Percentiles rank a stretch among this genome's conserved stretches.
phyloP scores from a whole-genome alignment of 148 eudicot species.

The Spergularia marina region DNA sequence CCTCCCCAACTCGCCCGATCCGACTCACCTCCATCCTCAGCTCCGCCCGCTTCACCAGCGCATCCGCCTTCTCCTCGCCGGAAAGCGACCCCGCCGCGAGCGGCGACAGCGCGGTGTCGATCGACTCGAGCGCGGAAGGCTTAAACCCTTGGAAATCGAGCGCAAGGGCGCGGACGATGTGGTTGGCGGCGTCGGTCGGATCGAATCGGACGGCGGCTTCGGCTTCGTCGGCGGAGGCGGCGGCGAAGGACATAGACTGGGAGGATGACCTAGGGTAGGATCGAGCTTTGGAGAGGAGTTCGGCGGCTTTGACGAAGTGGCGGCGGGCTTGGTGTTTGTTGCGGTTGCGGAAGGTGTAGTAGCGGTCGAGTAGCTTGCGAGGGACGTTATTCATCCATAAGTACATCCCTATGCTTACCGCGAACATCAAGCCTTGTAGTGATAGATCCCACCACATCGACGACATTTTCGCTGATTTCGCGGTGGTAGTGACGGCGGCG shows the following conservation, averaged over 20 bases:
- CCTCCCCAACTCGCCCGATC: conserved; percentile 17
- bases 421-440: conserved; percentile 42
- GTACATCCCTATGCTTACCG: conserved; percentile 38
- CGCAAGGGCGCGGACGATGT: conserved; percentile 66
- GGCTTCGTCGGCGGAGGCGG: conserved; percentile 54
- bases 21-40: conserved; percentile 44
- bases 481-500: not conserved
- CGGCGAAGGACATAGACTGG: conserved; percentile 32
- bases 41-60: conserved; percentile 63
- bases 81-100: conserved; percentile 50
- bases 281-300: conserved; percentile 45
- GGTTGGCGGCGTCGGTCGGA: conserved; percentile 75
- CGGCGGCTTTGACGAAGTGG: conserved; percentile 78
- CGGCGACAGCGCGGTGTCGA: conserved; percentile 64
- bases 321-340: conserved; percentile 48
- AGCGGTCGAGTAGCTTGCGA: conserved; percentile 39
- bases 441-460: conserved; percentile 58
- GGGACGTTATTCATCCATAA: conserved; percentile 53
- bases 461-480: not conserved
- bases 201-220: conserved; percentile 47
- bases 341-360: conserved; percentile 31
- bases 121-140: conserved; percentile 56
- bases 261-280: conserved; percentile 19
- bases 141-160: conserved; percentile 69
- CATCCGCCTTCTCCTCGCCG: conserved; percentile 58